Conservation (phyloP, 257 asterid species). For the Misopates orontium region DNA sequence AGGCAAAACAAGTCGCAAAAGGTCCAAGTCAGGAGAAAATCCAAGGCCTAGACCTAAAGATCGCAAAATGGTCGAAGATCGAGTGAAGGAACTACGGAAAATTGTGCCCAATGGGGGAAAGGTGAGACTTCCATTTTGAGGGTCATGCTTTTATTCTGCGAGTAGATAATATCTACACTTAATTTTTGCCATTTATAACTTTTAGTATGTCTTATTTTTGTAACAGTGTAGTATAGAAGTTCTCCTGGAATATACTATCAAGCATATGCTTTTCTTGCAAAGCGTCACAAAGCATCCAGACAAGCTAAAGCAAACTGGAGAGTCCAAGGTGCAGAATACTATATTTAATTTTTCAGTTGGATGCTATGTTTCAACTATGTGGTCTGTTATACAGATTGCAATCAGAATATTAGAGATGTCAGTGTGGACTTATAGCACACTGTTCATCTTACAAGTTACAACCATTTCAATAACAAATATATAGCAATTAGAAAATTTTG, state of each 20-base stretch:
- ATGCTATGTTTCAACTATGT: not conserved
- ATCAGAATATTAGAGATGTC: not conserved
- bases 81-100: slow-evolving; percentile 89
- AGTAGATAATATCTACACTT: not conserved
- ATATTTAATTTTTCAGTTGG: not conserved
- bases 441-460: too few species aligned
- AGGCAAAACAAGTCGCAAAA: slow-evolving; percentile 65
- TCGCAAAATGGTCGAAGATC: slow-evolving; percentile 98
- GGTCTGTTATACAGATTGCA: not conserved
- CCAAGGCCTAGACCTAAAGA: slow-evolving; percentile 96
- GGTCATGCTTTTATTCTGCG: not conserved
- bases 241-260: slow-evolving; percentile 89
- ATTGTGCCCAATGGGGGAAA: slow-evolving; percentile 92
- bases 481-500: not conserved
- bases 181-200: slow-evolving; percentile 13
- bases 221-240: slow-evolving; percentile 97
- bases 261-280: slow-evolving; percentile 93
- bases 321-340: slow-evolving; percentile 61
- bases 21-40: slow-evolving; percentile 90
- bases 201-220: slow-evolving; percentile 25
- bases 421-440: too few species aligned
- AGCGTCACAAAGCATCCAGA: slow-evolving; percentile 90
- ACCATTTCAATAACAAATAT: not conserved
- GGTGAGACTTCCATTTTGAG: slow-evolving; percentile 42
- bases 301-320: slow-evolving; percentile 81